A percentile compares a stretch with the other conserved stretches of the same genome.
phyloP scores from a whole-genome alignment of 805 yeast species.

The Candida parachauliodes region DNA sequence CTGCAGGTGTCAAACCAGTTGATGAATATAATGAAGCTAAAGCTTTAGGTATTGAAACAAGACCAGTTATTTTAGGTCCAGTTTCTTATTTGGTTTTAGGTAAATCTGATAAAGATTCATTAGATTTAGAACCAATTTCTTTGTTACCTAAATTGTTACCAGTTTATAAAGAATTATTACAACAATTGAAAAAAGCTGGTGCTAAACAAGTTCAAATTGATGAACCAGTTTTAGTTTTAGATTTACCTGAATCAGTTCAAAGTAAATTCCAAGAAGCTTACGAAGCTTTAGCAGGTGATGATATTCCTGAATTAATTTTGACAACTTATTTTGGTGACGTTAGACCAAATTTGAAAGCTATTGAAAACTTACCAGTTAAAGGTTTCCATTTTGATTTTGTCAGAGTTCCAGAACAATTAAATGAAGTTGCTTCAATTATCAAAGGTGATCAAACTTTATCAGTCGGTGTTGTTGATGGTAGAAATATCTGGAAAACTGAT shows the following conservation, averaged over 20 bases:
- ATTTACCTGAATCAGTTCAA: slow-evolving; percentile 79
- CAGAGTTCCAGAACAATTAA: slow-evolving; percentile 95
- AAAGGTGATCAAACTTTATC: slow-evolving; percentile 75
- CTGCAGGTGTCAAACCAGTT: slow-evolving; percentile 85
- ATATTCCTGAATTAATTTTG: slow-evolving; percentile 73
- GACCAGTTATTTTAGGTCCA: slow-evolving; percentile 97
- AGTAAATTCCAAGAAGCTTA: slow-evolving; percentile 87
- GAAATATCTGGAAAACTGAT: slow-evolving; percentile 99
- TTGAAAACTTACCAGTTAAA: slow-evolving; percentile 86
- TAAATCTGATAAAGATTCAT: slow-evolving; percentile 97
- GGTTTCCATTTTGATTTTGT: slow-evolving; percentile 96
- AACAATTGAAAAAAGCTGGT: slow-evolving; percentile 90
- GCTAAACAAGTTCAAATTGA: slow-evolving; percentile 94
- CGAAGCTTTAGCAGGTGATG: slow-evolving; percentile 63
- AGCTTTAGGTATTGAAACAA: slow-evolving; percentile 91
- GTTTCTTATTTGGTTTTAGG: slow-evolving; percentile 92
- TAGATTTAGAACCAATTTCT: slow-evolving; percentile 90
- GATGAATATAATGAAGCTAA: slow-evolving; percentile 98
- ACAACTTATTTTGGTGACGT: slow-evolving; percentile 98
- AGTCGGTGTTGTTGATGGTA: slow-evolving; percentile 97
- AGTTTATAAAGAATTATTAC: slow-evolving; percentile 83
- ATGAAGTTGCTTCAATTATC: slow-evolving; percentile 68
- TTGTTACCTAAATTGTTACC: slow-evolving; percentile 88
- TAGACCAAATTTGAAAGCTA: slow-evolving; percentile 89
- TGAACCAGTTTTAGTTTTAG: slow-evolving; percentile 95